Percentiles rank a stretch among this genome's conserved stretches.
Conservation (phyloP, 768 basidiomycete species). For the Kwoniella pini region DNA sequence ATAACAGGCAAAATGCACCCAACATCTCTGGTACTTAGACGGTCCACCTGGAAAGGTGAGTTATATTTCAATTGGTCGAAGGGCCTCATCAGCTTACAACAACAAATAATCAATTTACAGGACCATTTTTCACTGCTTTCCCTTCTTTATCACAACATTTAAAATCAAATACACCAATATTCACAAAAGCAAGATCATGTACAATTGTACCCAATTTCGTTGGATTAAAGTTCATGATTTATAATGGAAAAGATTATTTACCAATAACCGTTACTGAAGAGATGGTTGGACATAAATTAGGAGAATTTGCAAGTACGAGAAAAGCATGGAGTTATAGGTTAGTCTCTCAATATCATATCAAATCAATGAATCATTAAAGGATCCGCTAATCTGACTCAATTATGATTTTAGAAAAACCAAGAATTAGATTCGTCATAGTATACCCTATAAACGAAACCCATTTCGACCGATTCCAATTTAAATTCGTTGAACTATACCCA, state of each 20-base stretch:
- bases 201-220: conserved; percentile 95
- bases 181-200: conserved; percentile 82
- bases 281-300: conserved; percentile 98
- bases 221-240: conserved; percentile 85
- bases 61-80: no score
- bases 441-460: background rate
- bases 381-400: no score
- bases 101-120: no score
- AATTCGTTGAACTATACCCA: conserved; percentile 6
- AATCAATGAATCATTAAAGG: no score
- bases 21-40: conserved; percentile 34
- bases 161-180: conserved; percentile 77
- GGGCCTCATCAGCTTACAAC: no score
- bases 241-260: conserved; percentile 87
- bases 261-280: conserved; percentile 88
- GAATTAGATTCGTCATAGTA: conserved; percentile 1
- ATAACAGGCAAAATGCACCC: conserved; percentile 32
- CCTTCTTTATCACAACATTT: conserved; percentile 80
- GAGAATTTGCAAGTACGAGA: conserved; percentile 88
- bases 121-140: conserved; percentile 92
- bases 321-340: conserved; percentile 84
- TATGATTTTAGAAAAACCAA: conserved; percentile 25
- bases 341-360: conserved; percentile 51
- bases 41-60: conserved; percentile 59
- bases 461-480: background rate